Conservation (phyloP, 2,329 filamentous ascomycete species). For the Aureobasidium sp. region DNA sequence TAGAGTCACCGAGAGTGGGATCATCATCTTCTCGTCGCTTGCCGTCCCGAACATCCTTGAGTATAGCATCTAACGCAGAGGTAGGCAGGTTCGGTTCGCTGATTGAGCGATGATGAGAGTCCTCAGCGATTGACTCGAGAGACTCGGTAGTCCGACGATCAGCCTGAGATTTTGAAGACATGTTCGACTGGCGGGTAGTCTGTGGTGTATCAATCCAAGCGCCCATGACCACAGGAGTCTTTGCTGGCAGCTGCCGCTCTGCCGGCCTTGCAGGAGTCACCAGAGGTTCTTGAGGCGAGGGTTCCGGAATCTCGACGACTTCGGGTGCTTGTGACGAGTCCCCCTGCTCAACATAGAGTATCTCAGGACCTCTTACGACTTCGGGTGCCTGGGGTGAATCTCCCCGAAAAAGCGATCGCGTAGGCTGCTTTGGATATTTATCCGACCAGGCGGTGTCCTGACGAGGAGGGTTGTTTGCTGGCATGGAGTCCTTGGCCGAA, state of each 20-base stretch:
- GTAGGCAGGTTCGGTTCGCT: conserved; percentile 8
- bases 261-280: neutral
- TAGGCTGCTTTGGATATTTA: neutral
- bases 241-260: conserved; percentile 16
- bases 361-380: neutral
- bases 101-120: neutral
- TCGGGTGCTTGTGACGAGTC: conserved; percentile 13
- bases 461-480: neutral
- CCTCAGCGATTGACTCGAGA: neutral
- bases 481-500: conserved; percentile 14
- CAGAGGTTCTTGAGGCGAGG: neutral
- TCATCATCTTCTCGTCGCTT: conserved; percentile 26
- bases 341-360: neutral
- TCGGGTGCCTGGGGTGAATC: conserved; percentile 6
- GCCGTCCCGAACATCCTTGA: conserved; percentile 32
- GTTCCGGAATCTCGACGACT: neutral
- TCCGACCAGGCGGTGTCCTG: neutral
- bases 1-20: conserved; percentile 34
- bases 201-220: conserved; percentile 40
- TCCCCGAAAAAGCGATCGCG: neutral
- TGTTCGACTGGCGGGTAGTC: neutral
- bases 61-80: conserved; percentile 18
- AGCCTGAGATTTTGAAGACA: neutral
- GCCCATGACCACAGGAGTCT: conserved; percentile 38
- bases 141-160: neutral